These are phyloP conservation scores for Dendrobium chrysotoxum DNA, from an alignment of 106 monocot species.

Conservation along the genomic window DNA sequence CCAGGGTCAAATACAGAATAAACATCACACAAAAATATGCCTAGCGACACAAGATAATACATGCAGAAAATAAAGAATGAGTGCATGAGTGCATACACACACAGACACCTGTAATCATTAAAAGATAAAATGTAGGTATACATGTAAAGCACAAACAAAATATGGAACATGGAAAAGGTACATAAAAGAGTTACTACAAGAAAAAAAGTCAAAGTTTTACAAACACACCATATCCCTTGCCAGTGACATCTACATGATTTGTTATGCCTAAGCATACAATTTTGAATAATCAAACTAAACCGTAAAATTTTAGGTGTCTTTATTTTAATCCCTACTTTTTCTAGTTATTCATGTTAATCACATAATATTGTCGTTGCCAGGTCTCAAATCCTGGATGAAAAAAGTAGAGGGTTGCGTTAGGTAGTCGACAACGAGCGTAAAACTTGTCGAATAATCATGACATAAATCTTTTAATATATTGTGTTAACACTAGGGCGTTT, in stretches of 20 bases:
- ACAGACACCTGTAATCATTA: background rate
- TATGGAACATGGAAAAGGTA: too few species aligned
- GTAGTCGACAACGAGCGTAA: too few species aligned
- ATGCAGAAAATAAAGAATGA: background rate
- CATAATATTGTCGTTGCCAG: too few species aligned
- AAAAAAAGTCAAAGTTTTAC: background rate
- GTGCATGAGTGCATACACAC: background rate
- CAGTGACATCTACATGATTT: background rate
- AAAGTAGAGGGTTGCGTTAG: too few species aligned
- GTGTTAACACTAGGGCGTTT: too few species aligned
- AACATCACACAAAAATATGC: background rate
- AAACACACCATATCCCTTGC: background rate
- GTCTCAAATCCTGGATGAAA: too few species aligned
- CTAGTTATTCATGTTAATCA: too few species aligned
- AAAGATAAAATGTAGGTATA: background rate
- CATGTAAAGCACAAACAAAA: background rate
- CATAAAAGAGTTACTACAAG: too few species aligned
- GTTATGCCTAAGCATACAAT: background rate
- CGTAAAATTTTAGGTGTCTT: too few species aligned
- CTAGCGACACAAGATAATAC: background rate
- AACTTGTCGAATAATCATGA: too few species aligned
- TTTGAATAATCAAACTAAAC: background rate
- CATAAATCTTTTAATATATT: too few species aligned
- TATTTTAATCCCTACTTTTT: too few species aligned
- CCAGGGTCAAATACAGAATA: background rate